Base-by-base conservation (phyloP, 805 yeast species). In the Candida schatavii region DNA sequence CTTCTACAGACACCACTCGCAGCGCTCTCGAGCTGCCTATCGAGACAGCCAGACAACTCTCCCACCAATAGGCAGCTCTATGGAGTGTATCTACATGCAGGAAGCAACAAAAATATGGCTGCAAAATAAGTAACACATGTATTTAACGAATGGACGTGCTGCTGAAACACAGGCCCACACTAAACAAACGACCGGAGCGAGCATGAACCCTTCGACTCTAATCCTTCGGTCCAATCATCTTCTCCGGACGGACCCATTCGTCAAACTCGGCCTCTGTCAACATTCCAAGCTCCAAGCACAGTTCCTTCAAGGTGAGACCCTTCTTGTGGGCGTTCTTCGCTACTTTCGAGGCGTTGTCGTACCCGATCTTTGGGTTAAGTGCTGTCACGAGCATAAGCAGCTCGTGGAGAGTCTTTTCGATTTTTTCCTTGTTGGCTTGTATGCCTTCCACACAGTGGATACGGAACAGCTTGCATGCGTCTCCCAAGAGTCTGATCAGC, bases 311-410 rank as follows among this genome's bases (percentile, higher is more conserved):
- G 35, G 99, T 93, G 57, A 91, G 77, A 21, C 97, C 97, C 77
- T 93, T 89, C 75, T 90, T 85, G 81, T 93, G 98, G 38, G 99
- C 99, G 64, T 93, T 88, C 79, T 93, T 93, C 55, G 99, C 99
- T 41, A 89, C 91, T 81, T 91, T 90, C 45, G 97, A 88, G 45
- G 99, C 98, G 56, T 83, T 79, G 63, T 93, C 99, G 74, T 93
- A 93, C 59, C 99, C 99, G 57, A 93, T 93, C 83, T 91, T 89
- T 59, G 99, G 97, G 81, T 93, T 93, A 63, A 93, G 80, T 20
- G 99, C 97, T 44, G 99, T 93, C 40, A 93, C 99, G 72, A 93
- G 80, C 99, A 93, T 93, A 63, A 93, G 79, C 13, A 97, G 88
- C 72, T 93, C 96, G 67, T 88, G 87, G 75, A 93, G 75, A 46